These are phyloP conservation scores for Gonapodya sp. DNA, from an alignment of 192 early-diverging fungal species.

Conservation along the genomic window DNA sequence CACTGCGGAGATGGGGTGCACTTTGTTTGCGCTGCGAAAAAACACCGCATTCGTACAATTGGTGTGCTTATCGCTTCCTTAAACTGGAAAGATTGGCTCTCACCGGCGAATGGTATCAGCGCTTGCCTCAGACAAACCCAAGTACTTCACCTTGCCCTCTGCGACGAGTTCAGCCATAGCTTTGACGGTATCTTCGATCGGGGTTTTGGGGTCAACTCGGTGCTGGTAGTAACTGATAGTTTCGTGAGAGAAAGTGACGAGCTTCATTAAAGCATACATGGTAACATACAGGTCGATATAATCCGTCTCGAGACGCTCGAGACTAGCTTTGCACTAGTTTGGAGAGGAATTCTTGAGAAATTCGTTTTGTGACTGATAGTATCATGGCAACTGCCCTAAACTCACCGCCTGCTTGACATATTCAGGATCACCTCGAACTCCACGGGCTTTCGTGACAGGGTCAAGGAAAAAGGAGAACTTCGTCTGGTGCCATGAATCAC, in stretches of 20 bases:
- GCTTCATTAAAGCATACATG: not conserved
- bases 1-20: slow-evolving; percentile 47
- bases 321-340: slow-evolving; percentile 3
- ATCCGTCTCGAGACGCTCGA: not conserved
- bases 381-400: not conserved
- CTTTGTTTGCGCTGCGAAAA: too few species aligned
- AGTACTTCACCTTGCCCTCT: slow-evolving; percentile 50
- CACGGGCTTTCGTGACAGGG: not conserved
- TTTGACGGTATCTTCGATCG: slow-evolving; percentile 1
- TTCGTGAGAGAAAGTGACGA: not conserved
- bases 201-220: slow-evolving; percentile 11
- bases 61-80: too few species aligned
- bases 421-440: slow-evolving; percentile 4
- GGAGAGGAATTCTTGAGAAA: not conserved
- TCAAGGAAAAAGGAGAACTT: not conserved
- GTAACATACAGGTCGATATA: not conserved
- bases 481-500: not conserved
- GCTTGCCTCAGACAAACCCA: slow-evolving; percentile 50
- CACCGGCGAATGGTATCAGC: slow-evolving; percentile 40
- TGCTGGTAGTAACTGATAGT: slow-evolving; percentile 2
- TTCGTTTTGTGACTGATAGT: not conserved
- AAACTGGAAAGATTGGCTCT: not conserved
- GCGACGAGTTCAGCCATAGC: slow-evolving; percentile 33
- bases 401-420: slow-evolving; percentile 1
- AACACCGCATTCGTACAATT: too few species aligned